Evolutionary conservation across 2,329 filamentous ascomycete species (phyloP).

Genomic region (Penicillium sp.): DNA sequence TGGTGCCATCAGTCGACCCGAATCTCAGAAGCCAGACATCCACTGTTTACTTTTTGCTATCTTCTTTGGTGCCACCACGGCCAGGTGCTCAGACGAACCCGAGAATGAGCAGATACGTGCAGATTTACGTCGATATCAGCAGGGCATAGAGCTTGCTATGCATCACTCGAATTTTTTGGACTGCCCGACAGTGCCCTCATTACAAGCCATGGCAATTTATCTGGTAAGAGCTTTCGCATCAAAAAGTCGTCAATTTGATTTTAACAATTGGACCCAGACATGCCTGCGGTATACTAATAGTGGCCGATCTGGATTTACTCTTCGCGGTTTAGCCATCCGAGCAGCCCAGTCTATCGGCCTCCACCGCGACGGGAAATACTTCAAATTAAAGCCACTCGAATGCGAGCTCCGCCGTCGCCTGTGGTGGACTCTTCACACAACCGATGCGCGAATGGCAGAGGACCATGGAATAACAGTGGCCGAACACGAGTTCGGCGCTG

Average conservation of each 20-base stretch:
- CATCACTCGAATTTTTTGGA: slow-evolving; percentile 43
- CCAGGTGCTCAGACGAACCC: slow-evolving; percentile 17
- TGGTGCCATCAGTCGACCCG: slow-evolving; percentile 26
- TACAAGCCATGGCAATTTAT: slow-evolving; percentile 39
- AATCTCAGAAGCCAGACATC: slow-evolving; percentile 17
- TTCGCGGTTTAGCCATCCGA: slow-evolving; percentile 52
- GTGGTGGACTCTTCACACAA: slow-evolving; percentile 54
- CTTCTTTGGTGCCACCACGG: slow-evolving; percentile 26
- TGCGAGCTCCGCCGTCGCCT: slow-evolving; percentile 54
- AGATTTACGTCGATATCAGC: slow-evolving; percentile 22
- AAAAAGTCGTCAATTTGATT: rapidly evolving
- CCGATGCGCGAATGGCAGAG: slow-evolving; percentile 51
- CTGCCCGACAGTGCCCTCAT: slow-evolving; percentile 33
- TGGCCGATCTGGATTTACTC: slow-evolving; percentile 42
- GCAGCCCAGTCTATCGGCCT: slow-evolving; percentile 51
- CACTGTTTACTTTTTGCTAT: slow-evolving; percentile 29
- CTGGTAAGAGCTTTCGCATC: slow-evolving; percentile 25
- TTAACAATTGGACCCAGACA: slow-evolving; percentile 10
- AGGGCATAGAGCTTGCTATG: slow-evolving; percentile 39
- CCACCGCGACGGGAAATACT: slow-evolving; percentile 53
- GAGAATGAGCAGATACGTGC: slow-evolving; percentile 9
- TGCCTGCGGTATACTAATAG: slow-evolving; percentile 23
- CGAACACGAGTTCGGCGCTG: slow-evolving; percentile 48
- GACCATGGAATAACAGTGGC: slow-evolving; percentile 57
- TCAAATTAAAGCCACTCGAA: slow-evolving; percentile 51